These are phyloP conservation scores for Dothideomycetes sp. DNA, from an alignment of 2,329 filamentous ascomycete species.

Conservation along the genomic window DNA sequence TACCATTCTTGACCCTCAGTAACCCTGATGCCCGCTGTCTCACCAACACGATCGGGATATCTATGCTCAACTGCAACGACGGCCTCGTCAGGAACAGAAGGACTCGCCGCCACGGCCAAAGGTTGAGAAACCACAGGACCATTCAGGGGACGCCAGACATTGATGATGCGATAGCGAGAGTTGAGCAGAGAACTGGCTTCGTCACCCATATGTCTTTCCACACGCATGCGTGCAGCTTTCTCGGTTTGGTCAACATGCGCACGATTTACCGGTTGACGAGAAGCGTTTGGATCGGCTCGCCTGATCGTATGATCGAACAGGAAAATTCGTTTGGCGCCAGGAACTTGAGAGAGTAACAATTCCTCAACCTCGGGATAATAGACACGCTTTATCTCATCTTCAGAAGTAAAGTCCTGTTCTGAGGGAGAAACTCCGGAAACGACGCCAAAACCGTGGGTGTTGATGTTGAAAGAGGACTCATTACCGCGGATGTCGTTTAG, in stretches of 20 bases:
- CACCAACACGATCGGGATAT: conserved; percentile 61
- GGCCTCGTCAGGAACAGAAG: conserved; percentile 50
- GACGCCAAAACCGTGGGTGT: conserved; percentile 66
- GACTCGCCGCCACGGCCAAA: conserved; percentile 48
- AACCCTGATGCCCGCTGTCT: conserved; percentile 61
- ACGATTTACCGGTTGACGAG: conserved; percentile 58
- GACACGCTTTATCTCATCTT: conserved; percentile 55
- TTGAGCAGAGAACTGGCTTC: conserved; percentile 59
- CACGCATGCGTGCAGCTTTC: conserved; percentile 55
- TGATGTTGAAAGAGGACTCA: conserved; percentile 57
- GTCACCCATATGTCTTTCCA: conserved; percentile 55
- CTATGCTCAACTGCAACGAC: conserved; percentile 65
- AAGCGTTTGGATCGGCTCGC: conserved; percentile 48
- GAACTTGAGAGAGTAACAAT: conserved; percentile 58
- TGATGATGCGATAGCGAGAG: conserved; percentile 72
- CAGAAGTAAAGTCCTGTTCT: conserved; percentile 55
- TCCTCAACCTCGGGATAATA: conserved; percentile 83
- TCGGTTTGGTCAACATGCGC: conserved; percentile 81
- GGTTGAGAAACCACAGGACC: conserved; percentile 49
- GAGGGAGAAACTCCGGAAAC: conserved; percentile 47
- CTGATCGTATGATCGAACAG: conserved; percentile 87
- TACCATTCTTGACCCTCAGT: conserved; percentile 61
- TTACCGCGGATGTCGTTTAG: conserved; percentile 66
- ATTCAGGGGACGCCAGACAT: conserved; percentile 67
- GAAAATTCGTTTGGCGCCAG: conserved; percentile 56